Evolutionary conservation across 495 filamentous ascomycete species (phyloP).

Genomic region (Podospora australis): DNA sequence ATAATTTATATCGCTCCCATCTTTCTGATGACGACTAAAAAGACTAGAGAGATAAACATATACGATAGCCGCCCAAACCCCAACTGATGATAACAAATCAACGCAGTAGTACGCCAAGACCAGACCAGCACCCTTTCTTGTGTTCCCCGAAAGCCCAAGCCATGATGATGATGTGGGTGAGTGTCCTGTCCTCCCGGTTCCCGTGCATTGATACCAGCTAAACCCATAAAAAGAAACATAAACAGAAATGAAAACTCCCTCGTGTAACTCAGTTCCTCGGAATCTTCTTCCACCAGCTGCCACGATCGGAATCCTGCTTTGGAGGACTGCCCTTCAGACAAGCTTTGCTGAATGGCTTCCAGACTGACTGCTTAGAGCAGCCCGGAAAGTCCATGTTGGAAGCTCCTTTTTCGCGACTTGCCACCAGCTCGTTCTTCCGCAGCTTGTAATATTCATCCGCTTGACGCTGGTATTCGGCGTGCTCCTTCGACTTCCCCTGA

Average conservation of each 20-base stretch:
- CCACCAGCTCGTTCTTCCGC: slow-evolving; percentile 18
- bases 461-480: slow-evolving; percentile 34
- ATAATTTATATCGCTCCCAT: neutral
- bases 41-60: too few species aligned
- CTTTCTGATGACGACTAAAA: neutral
- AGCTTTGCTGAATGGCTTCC: neutral
- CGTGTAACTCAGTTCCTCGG: slow-evolving; percentile 7
- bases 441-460: slow-evolving; percentile 29
- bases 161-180: too few species aligned
- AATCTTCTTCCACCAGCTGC: slow-evolving; percentile 18
- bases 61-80: neutral
- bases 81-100: too few species aligned
- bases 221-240: slow-evolving; percentile 3
- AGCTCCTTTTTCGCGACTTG: neutral
- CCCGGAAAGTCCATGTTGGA: neutral
- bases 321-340: neutral
- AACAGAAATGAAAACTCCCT: neutral
- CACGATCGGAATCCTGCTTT: neutral
- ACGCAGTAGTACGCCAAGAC: too few species aligned
- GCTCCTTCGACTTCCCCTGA: slow-evolving; percentile 35
- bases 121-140: neutral
- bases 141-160: neutral
- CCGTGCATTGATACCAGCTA: slow-evolving; percentile 1
- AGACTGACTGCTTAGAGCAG: neutral
- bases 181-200: neutral